A percentile compares a stretch with the other conserved stretches of the same genome.
phyloP scores from a whole-genome alignment of 2,329 filamentous ascomycete genomes.

The Zymoseptoria brevis region DNA sequence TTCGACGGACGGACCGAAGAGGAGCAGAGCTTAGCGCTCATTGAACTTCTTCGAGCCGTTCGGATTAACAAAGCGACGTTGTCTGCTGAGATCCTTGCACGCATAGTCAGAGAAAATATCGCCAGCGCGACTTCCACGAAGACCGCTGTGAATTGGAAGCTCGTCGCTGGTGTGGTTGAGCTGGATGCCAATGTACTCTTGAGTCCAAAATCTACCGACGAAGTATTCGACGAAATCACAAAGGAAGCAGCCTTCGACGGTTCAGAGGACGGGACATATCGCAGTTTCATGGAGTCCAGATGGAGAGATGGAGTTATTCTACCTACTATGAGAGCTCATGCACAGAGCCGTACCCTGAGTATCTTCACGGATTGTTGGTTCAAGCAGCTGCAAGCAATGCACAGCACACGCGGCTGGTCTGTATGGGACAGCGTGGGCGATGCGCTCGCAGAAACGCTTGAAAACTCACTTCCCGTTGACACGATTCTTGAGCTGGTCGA shows the following conservation, averaged over 20 bases:
- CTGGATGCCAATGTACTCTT: constrained; percentile 43
- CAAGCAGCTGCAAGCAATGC: constrained; percentile 14
- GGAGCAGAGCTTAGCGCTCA: constrained; percentile 16
- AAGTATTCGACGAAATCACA: constrained; percentile 6
- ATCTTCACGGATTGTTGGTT: constrained; percentile 26
- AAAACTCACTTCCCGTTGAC: constrained; percentile 12
- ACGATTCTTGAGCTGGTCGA: constrained; percentile 13
- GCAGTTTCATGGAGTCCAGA: background rate
- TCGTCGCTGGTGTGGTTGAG: constrained; percentile 38
- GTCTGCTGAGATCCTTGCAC: constrained; percentile 11
- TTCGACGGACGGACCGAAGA: constrained; percentile 14
- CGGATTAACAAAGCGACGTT: constrained; percentile 9
- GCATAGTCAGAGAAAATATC: constrained; percentile 11
- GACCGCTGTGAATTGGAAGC: constrained; percentile 30
- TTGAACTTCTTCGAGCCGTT: constrained; percentile 20
- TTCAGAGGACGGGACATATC: background rate
- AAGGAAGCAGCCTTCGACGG: background rate
- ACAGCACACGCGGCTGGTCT: background rate
- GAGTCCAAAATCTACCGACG: constrained; percentile 4
- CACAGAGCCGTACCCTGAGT: constrained; percentile 20
- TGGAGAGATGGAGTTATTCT: constrained; percentile 15
- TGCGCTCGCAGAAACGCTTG: constrained; percentile 16
- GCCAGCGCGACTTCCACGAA: background rate
- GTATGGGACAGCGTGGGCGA: constrained; percentile 19
- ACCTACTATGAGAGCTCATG: constrained; percentile 27